phyloP scores from a whole-genome alignment of 192 early-diverging fungal genomes.

The Rhizophagus sp. region DNA sequence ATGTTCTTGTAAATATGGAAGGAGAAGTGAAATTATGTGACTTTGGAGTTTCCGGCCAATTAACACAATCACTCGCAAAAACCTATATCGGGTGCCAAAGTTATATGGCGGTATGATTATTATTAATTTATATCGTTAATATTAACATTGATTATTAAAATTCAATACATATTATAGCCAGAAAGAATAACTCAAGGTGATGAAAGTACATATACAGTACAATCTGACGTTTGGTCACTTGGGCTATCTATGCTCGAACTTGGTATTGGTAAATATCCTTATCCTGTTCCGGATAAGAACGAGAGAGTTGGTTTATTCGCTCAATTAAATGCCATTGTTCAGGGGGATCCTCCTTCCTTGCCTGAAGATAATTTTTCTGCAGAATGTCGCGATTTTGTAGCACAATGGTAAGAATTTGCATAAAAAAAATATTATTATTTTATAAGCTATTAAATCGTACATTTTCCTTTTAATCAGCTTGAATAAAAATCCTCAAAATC shows the following conservation, averaged over 20 bases:
- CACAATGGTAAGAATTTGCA: constrained; percentile 56
- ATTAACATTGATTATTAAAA: background rate
- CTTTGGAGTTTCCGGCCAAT: constrained; percentile 93
- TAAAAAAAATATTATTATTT: background rate
- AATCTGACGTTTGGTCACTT: constrained; percentile 93
- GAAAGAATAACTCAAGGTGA: constrained; percentile 74
- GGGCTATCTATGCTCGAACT: constrained; percentile 88
- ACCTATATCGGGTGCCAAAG: constrained; percentile 93
- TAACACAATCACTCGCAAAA: constrained; percentile 86
- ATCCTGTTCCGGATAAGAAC: constrained; percentile 52
- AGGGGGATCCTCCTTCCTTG: constrained; percentile 72
- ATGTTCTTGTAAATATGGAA: constrained; percentile 80
- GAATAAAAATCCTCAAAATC: constrained; percentile 64
- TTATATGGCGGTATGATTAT: constrained; percentile 83
- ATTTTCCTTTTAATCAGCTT: constrained; percentile 45
- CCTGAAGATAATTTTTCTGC: constrained; percentile 66
- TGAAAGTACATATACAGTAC: constrained; percentile 74
- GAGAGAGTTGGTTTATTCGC: constrained; percentile 77
- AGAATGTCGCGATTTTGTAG: constrained; percentile 78
- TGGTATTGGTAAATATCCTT: constrained; percentile 80
- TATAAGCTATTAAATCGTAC: background rate
- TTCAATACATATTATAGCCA: constrained; percentile 54
- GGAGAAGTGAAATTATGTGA: constrained; percentile 96
- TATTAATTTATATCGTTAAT: constrained; percentile 3
- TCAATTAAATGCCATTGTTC: constrained; percentile 85